Conservation (phyloP, 2,329 filamentous ascomycete species). For the Aspergillus neoniger region DNA sequence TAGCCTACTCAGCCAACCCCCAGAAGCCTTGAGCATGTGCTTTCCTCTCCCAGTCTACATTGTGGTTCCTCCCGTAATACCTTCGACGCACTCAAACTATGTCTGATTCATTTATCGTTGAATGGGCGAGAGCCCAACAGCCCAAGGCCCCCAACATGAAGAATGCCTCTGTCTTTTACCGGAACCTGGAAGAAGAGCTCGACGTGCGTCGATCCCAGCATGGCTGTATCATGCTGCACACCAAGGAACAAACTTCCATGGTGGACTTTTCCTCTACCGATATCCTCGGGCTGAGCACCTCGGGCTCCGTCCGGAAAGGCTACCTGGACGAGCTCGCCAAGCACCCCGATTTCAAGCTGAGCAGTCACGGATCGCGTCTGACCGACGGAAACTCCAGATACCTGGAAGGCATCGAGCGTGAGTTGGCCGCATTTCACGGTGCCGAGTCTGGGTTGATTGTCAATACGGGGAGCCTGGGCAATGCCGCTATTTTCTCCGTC, state of each 20-base stretch:
- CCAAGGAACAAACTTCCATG: background rate
- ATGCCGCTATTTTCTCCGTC: conserved; percentile 55
- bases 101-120: background rate
- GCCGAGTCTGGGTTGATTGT: conserved; percentile 55
- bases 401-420: conserved; percentile 43
- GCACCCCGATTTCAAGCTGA: conserved; percentile 12
- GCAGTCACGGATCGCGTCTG: conserved; percentile 9
- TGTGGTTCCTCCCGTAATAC: background rate
- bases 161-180: background rate
- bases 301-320: conserved; percentile 3
- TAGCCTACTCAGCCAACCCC: background rate
- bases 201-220: background rate
- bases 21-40: background rate
- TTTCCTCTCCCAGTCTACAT: background rate
- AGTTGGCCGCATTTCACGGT: conserved; percentile 56
- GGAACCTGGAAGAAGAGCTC: background rate
- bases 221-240: background rate
- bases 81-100: background rate
- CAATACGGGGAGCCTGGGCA: conserved; percentile 60
- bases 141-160: background rate
- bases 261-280: conserved; percentile 18
- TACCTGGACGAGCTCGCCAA: conserved; percentile 12
- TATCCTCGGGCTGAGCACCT: conserved; percentile 10
- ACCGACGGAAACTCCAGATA: conserved; percentile 12
- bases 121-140: background rate